Percentiles rank a stretch among this genome's conserved stretches.
phyloP scores from a whole-genome alignment of 352 stramenopile species.

The Globisporangium polare region DNA sequence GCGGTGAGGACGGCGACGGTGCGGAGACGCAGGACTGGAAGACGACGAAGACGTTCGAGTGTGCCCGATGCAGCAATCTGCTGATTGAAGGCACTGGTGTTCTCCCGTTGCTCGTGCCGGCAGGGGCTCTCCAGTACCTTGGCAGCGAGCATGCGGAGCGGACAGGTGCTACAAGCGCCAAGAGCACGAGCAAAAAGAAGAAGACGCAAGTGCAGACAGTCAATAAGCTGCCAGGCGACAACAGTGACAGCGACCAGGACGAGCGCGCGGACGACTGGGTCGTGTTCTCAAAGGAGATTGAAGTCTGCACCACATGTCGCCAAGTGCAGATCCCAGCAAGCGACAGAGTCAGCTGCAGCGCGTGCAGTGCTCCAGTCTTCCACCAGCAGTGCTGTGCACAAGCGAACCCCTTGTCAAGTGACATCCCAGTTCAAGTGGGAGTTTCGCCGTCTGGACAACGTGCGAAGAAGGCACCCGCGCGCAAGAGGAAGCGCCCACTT shows the following conservation, averaged over 20 bases:
- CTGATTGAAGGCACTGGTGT: background rate
- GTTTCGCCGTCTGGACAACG: background rate
- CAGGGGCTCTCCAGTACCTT: slow-evolving; percentile 23
- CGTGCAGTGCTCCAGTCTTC: slow-evolving; percentile 24
- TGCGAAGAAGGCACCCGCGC: background rate
- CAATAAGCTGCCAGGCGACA: background rate
- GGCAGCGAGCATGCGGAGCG: background rate
- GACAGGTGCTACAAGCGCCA: background rate
- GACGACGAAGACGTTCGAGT: slow-evolving; percentile 14
- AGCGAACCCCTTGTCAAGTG: slow-evolving; percentile 3
- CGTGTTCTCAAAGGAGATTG: slow-evolving; percentile 36
- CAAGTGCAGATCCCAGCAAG: slow-evolving; percentile 41
- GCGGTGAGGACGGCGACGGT: background rate
- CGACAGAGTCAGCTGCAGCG: slow-evolving; percentile 28
- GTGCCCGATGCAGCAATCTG: slow-evolving; percentile 16
- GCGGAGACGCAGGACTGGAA: background rate
- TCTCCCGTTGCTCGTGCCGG: slow-evolving; percentile 33
- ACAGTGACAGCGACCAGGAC: background rate
- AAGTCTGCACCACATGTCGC: slow-evolving; percentile 53
- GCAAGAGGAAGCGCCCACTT: slow-evolving; percentile 8
- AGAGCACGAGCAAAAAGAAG: slow-evolving; percentile 3
- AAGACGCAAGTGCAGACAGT: slow-evolving; percentile 9
- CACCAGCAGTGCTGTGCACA: slow-evolving; percentile 33
- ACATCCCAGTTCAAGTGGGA: background rate
- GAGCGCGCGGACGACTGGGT: slow-evolving; percentile 19